These are phyloP conservation scores for Leccinum barrowsii DNA, from an alignment of 768 basidiomycete species.

Conservation along the genomic window DNA sequence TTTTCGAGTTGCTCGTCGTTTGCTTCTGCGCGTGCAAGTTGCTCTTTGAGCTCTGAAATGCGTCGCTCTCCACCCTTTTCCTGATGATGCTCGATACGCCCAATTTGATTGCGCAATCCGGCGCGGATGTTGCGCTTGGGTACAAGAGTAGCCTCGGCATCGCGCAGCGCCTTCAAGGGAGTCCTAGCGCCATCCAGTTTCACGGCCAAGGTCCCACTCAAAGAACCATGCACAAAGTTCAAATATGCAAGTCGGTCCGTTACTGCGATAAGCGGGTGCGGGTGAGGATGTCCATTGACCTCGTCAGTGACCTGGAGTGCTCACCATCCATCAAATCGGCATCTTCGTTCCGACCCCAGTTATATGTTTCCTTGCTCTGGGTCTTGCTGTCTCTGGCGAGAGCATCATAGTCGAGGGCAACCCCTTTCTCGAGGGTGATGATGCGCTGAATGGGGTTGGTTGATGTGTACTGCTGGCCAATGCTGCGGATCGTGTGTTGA, in stretches of 20 bases:
- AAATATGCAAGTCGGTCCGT: slow-evolving; percentile 80
- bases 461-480: slow-evolving; percentile 74
- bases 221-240: slow-evolving; percentile 71
- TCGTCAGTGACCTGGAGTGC: slow-evolving; percentile 8
- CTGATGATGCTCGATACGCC: slow-evolving; percentile 61
- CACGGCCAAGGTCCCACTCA: slow-evolving; percentile 55
- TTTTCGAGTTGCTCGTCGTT: slow-evolving; percentile 67
- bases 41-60: slow-evolving; percentile 64
- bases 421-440: slow-evolving; percentile 73
- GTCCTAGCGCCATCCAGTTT: slow-evolving; percentile 63
- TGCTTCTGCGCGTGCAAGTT: slow-evolving; percentile 60
- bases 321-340: slow-evolving; percentile 76
- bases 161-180: slow-evolving; percentile 68
- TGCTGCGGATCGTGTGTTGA: slow-evolving; percentile 66
- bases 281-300: background rate
- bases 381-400: slow-evolving; percentile 62
- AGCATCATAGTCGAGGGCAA: slow-evolving; percentile 71
- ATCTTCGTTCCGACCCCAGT: slow-evolving; percentile 73
- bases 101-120: slow-evolving; percentile 57
- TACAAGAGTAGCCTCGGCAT: slow-evolving; percentile 57
- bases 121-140: slow-evolving; percentile 63
- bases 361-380: slow-evolving; percentile 81
- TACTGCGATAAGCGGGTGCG: slow-evolving; percentile 41
- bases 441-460: slow-evolving; percentile 72
- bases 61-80: slow-evolving; percentile 64